These are phyloP conservation scores for Xylaria telfairii DNA, from an alignment of 495 filamentous ascomycete species.

Conservation along the genomic window DNA sequence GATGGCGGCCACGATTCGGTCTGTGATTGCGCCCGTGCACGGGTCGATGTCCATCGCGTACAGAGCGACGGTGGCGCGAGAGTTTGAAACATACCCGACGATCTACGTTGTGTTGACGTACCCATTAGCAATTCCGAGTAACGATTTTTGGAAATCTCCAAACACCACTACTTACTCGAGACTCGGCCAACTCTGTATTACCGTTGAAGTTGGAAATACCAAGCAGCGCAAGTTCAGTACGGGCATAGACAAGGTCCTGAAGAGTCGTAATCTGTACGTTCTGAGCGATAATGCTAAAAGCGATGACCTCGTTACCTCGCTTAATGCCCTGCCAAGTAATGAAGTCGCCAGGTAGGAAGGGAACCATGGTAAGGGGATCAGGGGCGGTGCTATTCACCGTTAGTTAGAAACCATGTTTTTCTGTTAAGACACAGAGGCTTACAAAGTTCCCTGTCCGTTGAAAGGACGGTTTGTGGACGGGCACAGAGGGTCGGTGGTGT, in stretches of 20 bases:
- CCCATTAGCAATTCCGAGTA: not conserved
- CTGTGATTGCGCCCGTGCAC: slow-evolving; percentile 46
- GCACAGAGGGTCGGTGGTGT: slow-evolving; percentile 39
- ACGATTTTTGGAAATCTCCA: not conserved
- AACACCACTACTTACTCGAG: slow-evolving; percentile 29
- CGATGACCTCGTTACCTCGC: slow-evolving; percentile 32
- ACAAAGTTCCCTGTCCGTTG: slow-evolving; percentile 29
- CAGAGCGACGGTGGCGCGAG: slow-evolving; percentile 36
- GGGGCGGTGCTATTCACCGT: slow-evolving; percentile 32
- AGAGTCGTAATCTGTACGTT: slow-evolving; percentile 45
- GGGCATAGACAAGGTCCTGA: slow-evolving; percentile 40
- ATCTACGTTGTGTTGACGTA: slow-evolving; percentile 23
- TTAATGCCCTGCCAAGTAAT: slow-evolving; percentile 44
- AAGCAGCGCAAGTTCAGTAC: slow-evolving; percentile 43
- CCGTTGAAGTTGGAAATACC: slow-evolving; percentile 40
- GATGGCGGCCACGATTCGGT: slow-evolving; percentile 37
- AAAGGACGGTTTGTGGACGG: slow-evolving; percentile 43
- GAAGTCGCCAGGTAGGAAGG: slow-evolving; percentile 46
- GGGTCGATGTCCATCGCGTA: slow-evolving; percentile 48
- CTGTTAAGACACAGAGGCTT: slow-evolving; percentile 18
- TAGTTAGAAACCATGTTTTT: not conserved
- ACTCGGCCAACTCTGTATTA: slow-evolving; percentile 42
- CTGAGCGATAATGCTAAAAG: slow-evolving; percentile 42
- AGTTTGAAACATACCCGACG: slow-evolving; percentile 32
- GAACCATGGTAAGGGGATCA: slow-evolving; percentile 46